Evolutionary conservation across 371 early-diverging fungal species (phyloP), one percentile per base, ranked within the genome.

Genomic region (Actinomortierella ambigua): DNA sequence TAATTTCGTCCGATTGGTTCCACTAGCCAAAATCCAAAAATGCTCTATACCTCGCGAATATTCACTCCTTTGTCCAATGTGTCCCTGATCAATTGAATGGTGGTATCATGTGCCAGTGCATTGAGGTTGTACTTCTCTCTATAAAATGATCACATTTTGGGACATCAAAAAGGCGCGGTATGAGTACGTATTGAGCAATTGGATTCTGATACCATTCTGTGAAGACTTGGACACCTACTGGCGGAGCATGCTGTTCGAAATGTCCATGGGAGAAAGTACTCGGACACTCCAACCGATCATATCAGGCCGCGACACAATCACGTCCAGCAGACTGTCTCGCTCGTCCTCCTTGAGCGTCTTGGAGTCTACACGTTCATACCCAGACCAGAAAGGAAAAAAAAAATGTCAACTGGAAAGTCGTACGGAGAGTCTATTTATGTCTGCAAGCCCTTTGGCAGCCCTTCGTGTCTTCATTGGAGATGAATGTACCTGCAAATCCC

Each of bases 41-140:
- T 18, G 20, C 1, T 55, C 14, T 49, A 39, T 75, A 91, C 93
- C 82, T 93, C 89, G 43, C 70, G 78, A 17, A 98, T 63, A n/a
- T 86, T 84, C 13, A 95, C 79, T 3, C 90, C 91, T 3, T 76
- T 64, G 14, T 78, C 79, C 9, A 97, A 44, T 0, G 88, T 85
- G 0, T 85, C 77, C 18, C 80, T 69, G 39, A 99, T 91, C 23
- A 99, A 71, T 54, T 84, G 78, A 26, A 97, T 93, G 0, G 98
- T 98, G 0, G 98, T 92, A 51, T 93, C 92, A 68, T 98, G 94
- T 0, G 99, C 98, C 61, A 98, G 83, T 42, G 90, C 87, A 75
- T 99, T 99, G 24, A 99, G 80, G 66, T 97, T 99, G 71, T 91
- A 93, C 54, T 95, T 96, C 44, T 85, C 80, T 28, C 94, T 90